These are phyloP conservation scores for Thermochaetoides thermophila DNA, from an alignment of 495 filamentous ascomycete species.

Conservation along the genomic window DNA sequence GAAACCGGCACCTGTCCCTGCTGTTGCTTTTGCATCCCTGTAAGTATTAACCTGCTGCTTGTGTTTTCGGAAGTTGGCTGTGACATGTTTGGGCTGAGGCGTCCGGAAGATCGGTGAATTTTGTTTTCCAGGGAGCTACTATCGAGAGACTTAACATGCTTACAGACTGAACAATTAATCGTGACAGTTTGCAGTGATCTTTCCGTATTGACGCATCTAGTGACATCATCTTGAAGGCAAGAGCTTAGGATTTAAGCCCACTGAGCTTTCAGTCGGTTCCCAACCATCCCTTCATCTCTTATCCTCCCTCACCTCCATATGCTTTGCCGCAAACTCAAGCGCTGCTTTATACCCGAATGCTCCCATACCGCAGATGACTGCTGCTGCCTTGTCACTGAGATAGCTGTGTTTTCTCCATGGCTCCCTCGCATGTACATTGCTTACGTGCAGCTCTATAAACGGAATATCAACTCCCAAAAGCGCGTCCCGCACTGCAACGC, in stretches of 20 bases:
- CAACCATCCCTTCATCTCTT: not conserved
- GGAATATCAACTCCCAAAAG: conserved; percentile 47
- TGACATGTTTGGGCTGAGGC: too few relatives aligned
- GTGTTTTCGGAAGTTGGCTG: too few relatives aligned
- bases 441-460: conserved; percentile 58
- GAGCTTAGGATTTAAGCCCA: too few relatives aligned
- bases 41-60: too few relatives aligned
- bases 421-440: conserved; percentile 53
- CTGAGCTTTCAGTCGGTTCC: not conserved
- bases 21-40: conserved; percentile 17
- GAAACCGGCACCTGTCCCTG: conserved; percentile 12
- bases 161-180: too few relatives aligned
- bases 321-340: conserved; percentile 42
- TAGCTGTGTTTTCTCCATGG: conserved; percentile 48
- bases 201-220: too few relatives aligned
- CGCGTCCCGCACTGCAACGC: conserved; percentile 53
- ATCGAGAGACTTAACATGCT: too few relatives aligned
- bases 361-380: conserved; percentile 53
- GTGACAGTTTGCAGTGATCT: too few relatives aligned
- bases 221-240: too few relatives aligned
- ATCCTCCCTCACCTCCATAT: conserved; percentile 24
- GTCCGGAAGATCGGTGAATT: too few relatives aligned
- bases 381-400: conserved; percentile 55
- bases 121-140: too few relatives aligned
- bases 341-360: conserved; percentile 56